A percentile compares a stretch with the other conserved stretches of the same genome.
Conservation (phyloP, 169 alveolate species). For the Plasmodium vivax region DNA sequence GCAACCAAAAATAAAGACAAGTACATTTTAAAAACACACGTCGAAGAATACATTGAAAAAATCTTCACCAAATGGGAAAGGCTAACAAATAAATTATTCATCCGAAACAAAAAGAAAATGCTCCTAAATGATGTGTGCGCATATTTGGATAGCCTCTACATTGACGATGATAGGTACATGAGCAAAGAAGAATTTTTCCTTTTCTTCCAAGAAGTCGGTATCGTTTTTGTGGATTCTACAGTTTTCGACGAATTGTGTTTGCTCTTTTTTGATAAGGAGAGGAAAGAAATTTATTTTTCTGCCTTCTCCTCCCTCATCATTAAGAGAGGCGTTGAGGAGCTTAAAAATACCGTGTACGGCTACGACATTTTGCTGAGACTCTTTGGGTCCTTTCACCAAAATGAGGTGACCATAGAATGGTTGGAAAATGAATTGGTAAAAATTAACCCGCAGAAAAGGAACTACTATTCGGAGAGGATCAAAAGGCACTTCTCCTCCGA, state of each 20-base stretch:
- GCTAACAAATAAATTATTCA: conserved; percentile 30
- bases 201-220: conserved; percentile 57
- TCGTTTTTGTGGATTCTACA: conserved; percentile 31
- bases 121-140: conserved; percentile 51
- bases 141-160: conserved; percentile 34
- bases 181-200: conserved; percentile 55
- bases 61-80: conserved; percentile 56
- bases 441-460: conserved; percentile 21
- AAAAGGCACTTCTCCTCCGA: conserved; percentile 22
- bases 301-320: conserved; percentile 31
- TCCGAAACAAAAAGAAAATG: conserved; percentile 56
- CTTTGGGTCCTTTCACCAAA: conserved; percentile 5
- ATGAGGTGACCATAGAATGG: conserved; percentile 29
- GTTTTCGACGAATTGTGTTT: conserved; percentile 58
- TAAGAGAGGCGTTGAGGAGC: conserved; percentile 46
- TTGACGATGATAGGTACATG: conserved; percentile 55
- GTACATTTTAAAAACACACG: conserved; percentile 20
- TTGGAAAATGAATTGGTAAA: conserved; percentile 54
- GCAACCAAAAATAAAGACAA: not conserved
- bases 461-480: conserved; percentile 32
- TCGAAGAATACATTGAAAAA: conserved; percentile 50
- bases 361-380: conserved; percentile 33
- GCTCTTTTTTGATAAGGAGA: conserved; percentile 27
- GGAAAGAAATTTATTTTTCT: conserved; percentile 30
- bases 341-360: conserved; percentile 54